These are phyloP conservation scores for Wickerhamomyces alni DNA, from an alignment of 805 yeast species.

Conservation along the genomic window DNA sequence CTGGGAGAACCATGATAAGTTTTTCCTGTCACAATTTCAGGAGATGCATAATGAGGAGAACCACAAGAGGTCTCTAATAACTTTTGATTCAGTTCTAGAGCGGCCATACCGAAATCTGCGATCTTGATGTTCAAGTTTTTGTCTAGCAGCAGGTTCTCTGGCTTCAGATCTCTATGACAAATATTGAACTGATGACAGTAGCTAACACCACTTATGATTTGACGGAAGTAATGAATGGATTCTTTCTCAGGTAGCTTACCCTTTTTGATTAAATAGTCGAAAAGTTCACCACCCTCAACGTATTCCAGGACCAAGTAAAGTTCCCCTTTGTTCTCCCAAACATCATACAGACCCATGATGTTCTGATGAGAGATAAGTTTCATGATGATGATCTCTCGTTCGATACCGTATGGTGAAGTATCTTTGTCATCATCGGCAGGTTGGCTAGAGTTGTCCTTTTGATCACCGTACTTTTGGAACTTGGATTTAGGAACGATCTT, in stretches of 20 bases:
- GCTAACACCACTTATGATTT: slow-evolving; percentile 75
- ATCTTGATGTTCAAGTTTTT: slow-evolving; percentile 84
- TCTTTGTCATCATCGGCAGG: slow-evolving; percentile 40
- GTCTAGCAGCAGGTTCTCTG: slow-evolving; percentile 76
- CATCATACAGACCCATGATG: slow-evolving; percentile 74
- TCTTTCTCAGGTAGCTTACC: slow-evolving; percentile 87
- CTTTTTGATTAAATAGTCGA: slow-evolving; percentile 82
- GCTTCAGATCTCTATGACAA: slow-evolving; percentile 84
- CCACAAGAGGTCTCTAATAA: slow-evolving; percentile 94
- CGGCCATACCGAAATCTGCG: slow-evolving; percentile 99
- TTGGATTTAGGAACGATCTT: slow-evolving; percentile 89
- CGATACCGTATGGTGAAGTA: slow-evolving; percentile 72
- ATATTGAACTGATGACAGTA: slow-evolving; percentile 84
- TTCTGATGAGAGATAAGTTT: slow-evolving; percentile 73
- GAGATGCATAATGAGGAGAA: slow-evolving; percentile 97
- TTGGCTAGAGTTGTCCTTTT: background rate
- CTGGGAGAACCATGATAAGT: slow-evolving; percentile 95
- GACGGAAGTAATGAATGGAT: slow-evolving; percentile 85
- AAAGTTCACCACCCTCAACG: slow-evolving; percentile 95
- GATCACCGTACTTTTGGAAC: slow-evolving; percentile 35
- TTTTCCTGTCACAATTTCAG: slow-evolving; percentile 93
- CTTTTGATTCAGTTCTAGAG: slow-evolving; percentile 76
- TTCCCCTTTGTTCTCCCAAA: slow-evolving; percentile 82
- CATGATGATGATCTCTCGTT: slow-evolving; percentile 82
- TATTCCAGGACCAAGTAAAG: slow-evolving; percentile 86